Evolutionary conservation across 2,329 filamentous ascomycete species (phyloP).

Genomic region (Trichoderma asperellum): DNA sequence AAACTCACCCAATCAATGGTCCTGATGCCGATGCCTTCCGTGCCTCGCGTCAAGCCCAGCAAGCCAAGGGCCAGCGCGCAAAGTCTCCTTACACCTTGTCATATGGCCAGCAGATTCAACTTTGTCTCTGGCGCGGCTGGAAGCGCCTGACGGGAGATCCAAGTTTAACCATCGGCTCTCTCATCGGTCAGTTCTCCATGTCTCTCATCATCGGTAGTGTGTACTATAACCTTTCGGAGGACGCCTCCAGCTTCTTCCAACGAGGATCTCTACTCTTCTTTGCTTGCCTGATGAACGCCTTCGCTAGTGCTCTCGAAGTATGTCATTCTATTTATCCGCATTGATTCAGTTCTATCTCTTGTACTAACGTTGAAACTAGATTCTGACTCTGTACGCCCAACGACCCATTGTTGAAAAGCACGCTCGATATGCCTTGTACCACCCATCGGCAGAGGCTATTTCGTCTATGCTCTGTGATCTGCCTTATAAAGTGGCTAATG

Average conservation of each 20-base stretch:
- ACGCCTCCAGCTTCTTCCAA: slow-evolving; percentile 75
- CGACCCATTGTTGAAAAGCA: slow-evolving; percentile 93
- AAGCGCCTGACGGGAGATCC: slow-evolving; percentile 77
- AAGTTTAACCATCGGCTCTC: slow-evolving; percentile 68
- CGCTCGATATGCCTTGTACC: slow-evolving; percentile 81
- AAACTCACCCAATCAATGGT: slow-evolving; percentile 56
- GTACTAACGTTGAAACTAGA: slow-evolving; percentile 48
- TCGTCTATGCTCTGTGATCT: slow-evolving; percentile 85
- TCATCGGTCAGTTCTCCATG: slow-evolving; percentile 75
- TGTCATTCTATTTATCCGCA: slow-evolving; percentile 28
- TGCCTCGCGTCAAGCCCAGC: slow-evolving; percentile 56
- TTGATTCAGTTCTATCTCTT: background rate
- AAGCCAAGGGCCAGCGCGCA: slow-evolving; percentile 62
- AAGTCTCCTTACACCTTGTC: slow-evolving; percentile 85
- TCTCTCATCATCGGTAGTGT: slow-evolving; percentile 77
- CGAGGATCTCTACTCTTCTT: slow-evolving; percentile 85
- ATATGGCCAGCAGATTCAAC: slow-evolving; percentile 71
- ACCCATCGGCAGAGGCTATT: slow-evolving; percentile 85
- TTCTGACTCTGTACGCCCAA: slow-evolving; percentile 84
- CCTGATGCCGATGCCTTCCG: slow-evolving; percentile 62
- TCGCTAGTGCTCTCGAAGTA: slow-evolving; percentile 75
- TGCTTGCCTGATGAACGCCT: slow-evolving; percentile 83
- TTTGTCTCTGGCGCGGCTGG: slow-evolving; percentile 83
- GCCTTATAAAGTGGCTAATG: slow-evolving; percentile 75
- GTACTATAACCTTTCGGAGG: slow-evolving; percentile 73